These are phyloP conservation scores for Betula pendula DNA, from an alignment of 306 rosid genomes.

Conservation along the genomic window DNA sequence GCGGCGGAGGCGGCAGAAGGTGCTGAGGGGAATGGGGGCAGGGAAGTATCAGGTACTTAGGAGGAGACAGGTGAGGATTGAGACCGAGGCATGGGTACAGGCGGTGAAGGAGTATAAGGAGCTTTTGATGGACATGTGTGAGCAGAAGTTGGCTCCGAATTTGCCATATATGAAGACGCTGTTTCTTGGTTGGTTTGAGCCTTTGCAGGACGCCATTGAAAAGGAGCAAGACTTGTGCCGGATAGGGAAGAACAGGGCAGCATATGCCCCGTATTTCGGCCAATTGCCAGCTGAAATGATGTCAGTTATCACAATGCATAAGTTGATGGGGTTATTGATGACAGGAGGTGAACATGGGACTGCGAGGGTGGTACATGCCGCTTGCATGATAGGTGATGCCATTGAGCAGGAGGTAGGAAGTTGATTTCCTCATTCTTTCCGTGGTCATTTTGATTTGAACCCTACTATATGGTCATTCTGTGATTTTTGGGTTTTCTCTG, in stretches of 20 bases:
- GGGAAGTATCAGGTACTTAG: conserved; percentile 46
- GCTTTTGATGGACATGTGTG: conserved; percentile 87
- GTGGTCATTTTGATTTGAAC: conserved; percentile 9
- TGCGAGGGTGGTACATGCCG: conserved; percentile 64
- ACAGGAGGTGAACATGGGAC: conserved; percentile 52
- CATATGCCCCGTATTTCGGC: conserved; percentile 57
- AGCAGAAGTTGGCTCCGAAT: conserved; percentile 85
- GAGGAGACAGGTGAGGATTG: conserved; percentile 77
- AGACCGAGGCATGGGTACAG: conserved; percentile 85
- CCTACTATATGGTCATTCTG: background rate
- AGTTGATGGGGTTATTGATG: conserved; percentile 83
- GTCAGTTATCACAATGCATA: conserved; percentile 93
- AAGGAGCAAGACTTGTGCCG: conserved; percentile 63
- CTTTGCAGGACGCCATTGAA: conserved; percentile 61
- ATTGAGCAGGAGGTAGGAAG: conserved; percentile 83
- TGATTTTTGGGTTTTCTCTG: background rate
- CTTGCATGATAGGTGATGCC: conserved; percentile 77
- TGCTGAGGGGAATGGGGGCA: conserved; percentile 41
- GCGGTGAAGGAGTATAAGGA: conserved; percentile 82
- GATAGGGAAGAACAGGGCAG: conserved; percentile 41
- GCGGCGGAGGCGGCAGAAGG: conserved; percentile 26
- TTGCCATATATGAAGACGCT: conserved; percentile 84
- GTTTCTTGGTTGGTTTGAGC: conserved; percentile 98
- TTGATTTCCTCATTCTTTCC: conserved; percentile 32
- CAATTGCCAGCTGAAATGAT: conserved; percentile 81